Percentiles rank a stretch among this genome's conserved stretches.
Evolutionary conservation across 495 filamentous ascomycete species (phyloP).

Genomic region (Lasiosphaeria miniovina): DNA sequence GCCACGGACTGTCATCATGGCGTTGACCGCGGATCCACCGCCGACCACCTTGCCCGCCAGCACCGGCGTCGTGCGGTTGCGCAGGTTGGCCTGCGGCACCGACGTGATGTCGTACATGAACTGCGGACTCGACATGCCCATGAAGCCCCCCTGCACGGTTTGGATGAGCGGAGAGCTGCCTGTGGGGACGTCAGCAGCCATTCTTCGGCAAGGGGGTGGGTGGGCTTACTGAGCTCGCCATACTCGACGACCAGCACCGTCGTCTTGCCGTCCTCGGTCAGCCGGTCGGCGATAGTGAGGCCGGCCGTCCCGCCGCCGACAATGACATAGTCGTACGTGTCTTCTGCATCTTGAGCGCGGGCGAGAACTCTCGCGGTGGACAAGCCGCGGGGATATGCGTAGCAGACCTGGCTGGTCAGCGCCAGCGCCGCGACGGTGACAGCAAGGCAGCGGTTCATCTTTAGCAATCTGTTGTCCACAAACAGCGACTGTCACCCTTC

Average conservation of each 20-base stretch:
- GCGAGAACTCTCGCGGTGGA: constrained; percentile 12
- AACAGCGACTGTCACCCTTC: too few relatives aligned
- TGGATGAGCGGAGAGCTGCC: constrained; percentile 25
- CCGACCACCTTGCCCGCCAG: constrained; percentile 55
- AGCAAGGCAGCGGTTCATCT: constrained; percentile 4
- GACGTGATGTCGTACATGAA: constrained; percentile 40
- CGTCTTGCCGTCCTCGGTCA: constrained; percentile 45
- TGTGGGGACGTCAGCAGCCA: constrained; percentile 1
- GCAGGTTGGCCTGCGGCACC: constrained; percentile 35
- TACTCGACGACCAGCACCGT: constrained; percentile 53
- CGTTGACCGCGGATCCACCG: constrained; percentile 57
- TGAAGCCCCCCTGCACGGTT: constrained; percentile 28
- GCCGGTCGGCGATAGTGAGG: constrained; percentile 70
- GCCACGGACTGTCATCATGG: constrained; percentile 46
- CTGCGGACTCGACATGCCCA: constrained; percentile 19
- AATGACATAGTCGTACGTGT: constrained; percentile 75
- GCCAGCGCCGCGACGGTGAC: constrained; percentile 5
- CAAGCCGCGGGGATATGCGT: neutral
- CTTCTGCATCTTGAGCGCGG: constrained; percentile 9
- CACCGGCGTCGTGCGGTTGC: constrained; percentile 33
- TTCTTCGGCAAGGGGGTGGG: neutral
- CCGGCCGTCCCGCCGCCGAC: constrained; percentile 88
- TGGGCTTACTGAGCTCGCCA: constrained; percentile 17
- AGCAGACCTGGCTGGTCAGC: neutral
- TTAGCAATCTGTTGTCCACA: neutral